A percentile compares a stretch with the other conserved stretches of the same genome.
phyloP scores from a whole-genome alignment of 1,284 basidiomycete genomes.

The Exobasidium rhododendri region DNA sequence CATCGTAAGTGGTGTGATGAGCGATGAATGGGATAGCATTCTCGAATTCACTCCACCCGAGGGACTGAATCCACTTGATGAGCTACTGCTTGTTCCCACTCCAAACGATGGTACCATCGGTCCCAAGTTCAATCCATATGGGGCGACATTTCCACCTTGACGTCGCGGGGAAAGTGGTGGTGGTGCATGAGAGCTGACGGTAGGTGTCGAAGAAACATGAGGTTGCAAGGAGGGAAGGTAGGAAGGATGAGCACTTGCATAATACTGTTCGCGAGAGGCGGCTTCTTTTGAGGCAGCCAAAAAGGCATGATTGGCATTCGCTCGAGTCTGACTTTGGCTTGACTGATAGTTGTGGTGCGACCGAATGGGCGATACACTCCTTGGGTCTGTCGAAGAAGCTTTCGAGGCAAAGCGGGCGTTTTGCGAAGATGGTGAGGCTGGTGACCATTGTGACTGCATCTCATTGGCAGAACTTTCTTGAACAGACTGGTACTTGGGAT shows the following conservation, averaged over 20 bases:
- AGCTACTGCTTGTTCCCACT: not conserved
- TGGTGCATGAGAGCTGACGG: not conserved
- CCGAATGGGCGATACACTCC: not conserved
- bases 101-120: not conserved
- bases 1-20: not conserved
- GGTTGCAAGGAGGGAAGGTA: not conserved
- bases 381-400: not conserved
- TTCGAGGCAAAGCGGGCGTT: not conserved
- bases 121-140: not conserved
- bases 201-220: not conserved
- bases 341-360: not conserved
- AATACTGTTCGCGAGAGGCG: not conserved
- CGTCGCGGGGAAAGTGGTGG: not conserved
- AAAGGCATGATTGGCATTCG: not conserved
- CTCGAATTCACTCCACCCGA: not conserved
- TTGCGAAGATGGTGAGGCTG: not conserved
- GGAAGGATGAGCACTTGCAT: not conserved
- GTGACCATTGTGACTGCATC: not conserved
- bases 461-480: not conserved
- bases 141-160: not conserved
- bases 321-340: too few relatives aligned
- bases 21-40: not conserved
- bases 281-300: not conserved
- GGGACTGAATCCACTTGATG: not conserved
- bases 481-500: not conserved